Evolutionary conservation across 1,139 yeast genomes (phyloP).

Genomic region (Candida tropicalis): DNA sequence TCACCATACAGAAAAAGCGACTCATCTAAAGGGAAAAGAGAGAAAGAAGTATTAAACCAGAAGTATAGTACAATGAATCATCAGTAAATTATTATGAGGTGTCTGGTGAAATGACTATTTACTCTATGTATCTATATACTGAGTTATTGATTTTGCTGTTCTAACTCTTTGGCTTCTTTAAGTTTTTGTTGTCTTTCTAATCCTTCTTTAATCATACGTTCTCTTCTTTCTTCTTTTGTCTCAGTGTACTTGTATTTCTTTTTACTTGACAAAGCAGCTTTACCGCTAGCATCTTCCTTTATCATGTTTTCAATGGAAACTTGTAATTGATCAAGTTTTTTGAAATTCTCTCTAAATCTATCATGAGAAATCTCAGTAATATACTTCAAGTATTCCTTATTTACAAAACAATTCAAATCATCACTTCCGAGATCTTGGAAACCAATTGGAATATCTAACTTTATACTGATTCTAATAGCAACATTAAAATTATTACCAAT

Average conservation of each 20-base stretch:
- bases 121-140: neutral
- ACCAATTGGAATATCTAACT: slow-evolving; percentile 76
- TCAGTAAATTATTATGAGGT: neutral
- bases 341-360: slow-evolving; percentile 64
- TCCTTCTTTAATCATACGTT: slow-evolving; percentile 64
- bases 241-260: slow-evolving; percentile 19
- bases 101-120: too few species aligned
- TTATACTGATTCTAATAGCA: slow-evolving; percentile 72
- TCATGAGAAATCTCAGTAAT: slow-evolving; percentile 55
- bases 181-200: slow-evolving; percentile 48
- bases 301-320: slow-evolving; percentile 39
- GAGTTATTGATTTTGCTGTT: slow-evolving; percentile 8
- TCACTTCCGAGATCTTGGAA: slow-evolving; percentile 33
- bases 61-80: too few species aligned
- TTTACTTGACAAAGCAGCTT: neutral
- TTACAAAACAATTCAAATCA: slow-evolving; percentile 46
- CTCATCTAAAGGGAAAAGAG: too few species aligned
- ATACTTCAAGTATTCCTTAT: slow-evolving; percentile 48
- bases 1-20: too few species aligned
- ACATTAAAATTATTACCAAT: slow-evolving; percentile 80
- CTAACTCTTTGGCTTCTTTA: slow-evolving; percentile 23
- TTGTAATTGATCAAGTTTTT: slow-evolving; percentile 53
- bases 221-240: slow-evolving; percentile 57
- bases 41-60: too few species aligned
- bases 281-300: slow-evolving; percentile 9